These are phyloP conservation scores for Lepidium africanum DNA, from an alignment of 345 rosid species.

Conservation along the genomic window DNA sequence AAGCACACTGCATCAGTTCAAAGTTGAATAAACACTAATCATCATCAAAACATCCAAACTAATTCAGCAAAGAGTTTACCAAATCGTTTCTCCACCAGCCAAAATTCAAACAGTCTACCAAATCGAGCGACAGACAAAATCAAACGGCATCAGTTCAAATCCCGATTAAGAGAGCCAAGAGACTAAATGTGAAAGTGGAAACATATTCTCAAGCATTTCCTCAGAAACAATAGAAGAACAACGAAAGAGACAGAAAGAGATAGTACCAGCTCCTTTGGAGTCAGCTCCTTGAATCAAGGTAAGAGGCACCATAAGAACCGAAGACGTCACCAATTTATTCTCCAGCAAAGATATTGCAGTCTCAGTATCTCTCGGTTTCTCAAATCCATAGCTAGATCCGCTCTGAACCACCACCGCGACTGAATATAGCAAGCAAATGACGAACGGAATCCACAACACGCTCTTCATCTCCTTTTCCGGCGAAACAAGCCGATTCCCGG, in stretches of 20 bases:
- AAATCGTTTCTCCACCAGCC: background rate
- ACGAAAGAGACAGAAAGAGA: background rate
- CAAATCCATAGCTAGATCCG: constrained; percentile 39
- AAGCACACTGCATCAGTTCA: constrained; percentile 53
- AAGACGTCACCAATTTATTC: constrained; percentile 13
- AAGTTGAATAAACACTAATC: background rate
- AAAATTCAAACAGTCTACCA: background rate
- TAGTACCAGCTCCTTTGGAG: constrained; percentile 85
- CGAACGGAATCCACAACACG: background rate
- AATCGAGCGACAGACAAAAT: background rate
- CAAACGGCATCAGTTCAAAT: background rate
- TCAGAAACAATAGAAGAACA: background rate
- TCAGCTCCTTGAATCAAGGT: constrained; percentile 81
- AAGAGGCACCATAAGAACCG: constrained; percentile 52
- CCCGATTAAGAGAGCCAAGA: background rate
- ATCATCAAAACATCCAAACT: background rate
- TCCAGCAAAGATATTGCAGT: constrained; percentile 25
- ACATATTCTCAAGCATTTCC: background rate
- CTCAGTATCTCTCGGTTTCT: constrained; percentile 22
- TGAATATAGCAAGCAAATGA: constrained; percentile 5
- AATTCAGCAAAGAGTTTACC: background rate
- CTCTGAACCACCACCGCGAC: constrained; percentile 17
- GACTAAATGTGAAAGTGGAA: background rate
- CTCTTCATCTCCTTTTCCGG: constrained; percentile 13
- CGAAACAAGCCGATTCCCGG: background rate